phyloP scores from a whole-genome alignment of 495 filamentous ascomycete species.

The Penicillium ucsense region DNA sequence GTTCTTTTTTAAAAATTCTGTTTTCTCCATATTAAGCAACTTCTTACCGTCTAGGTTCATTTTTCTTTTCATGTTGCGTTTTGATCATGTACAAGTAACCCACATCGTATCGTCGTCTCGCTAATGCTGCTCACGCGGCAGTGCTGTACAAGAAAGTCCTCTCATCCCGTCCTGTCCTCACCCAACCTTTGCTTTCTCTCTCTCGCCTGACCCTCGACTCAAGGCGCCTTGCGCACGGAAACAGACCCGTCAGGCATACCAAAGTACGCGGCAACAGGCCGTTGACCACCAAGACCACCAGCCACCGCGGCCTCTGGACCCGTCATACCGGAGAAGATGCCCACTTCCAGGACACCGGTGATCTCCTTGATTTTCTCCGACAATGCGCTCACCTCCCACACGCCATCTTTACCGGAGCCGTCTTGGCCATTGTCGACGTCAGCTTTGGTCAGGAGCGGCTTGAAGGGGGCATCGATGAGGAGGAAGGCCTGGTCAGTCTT shows the following conservation, averaged over 20 bases:
- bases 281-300: conserved; percentile 65
- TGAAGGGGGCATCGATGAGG: conserved; percentile 87
- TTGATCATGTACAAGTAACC: too few species aligned
- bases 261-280: conserved; percentile 89
- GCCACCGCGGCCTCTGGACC: conserved; percentile 53
- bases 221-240: conserved; percentile 36
- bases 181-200: background rate
- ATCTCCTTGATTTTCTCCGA: conserved; percentile 67
- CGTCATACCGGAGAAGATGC: conserved; percentile 74
- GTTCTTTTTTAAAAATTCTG: too few species aligned
- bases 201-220: background rate
- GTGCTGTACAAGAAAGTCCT: background rate
- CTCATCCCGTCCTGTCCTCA: background rate
- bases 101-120: too few species aligned
- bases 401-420: conserved; percentile 43
- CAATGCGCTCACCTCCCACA: conserved; percentile 72
- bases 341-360: conserved; percentile 82
- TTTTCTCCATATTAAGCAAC: too few species aligned
- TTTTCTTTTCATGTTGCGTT: too few species aligned
- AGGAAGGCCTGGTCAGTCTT: conserved; percentile 93
- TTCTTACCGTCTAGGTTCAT: too few species aligned
- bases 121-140: too few species aligned
- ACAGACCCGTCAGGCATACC: conserved; percentile 76
- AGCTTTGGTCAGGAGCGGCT: conserved; percentile 49
- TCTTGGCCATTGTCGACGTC: conserved; percentile 43